These are phyloP conservation scores for Albizia julibrissin DNA, from an alignment of 306 rosid species.

Conservation along the genomic window DNA sequence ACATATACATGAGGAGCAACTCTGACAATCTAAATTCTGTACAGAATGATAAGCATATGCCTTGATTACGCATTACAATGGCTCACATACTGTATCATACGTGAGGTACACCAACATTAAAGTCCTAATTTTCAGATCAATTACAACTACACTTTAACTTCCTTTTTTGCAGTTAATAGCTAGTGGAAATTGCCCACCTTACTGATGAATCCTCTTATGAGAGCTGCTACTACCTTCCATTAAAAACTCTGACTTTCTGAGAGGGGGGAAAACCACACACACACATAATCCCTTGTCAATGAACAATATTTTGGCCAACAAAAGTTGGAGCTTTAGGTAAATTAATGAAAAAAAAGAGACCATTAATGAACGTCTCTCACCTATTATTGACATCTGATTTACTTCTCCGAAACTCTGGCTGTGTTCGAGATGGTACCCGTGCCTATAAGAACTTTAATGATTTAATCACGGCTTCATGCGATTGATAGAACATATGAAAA, in stretches of 20 bases:
- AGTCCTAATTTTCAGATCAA: constrained; percentile 23
- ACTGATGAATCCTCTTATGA: constrained; percentile 25
- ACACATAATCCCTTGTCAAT: not conserved
- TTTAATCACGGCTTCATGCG: constrained; percentile 23
- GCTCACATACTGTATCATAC: constrained; percentile 10
- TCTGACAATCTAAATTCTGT: constrained; percentile 29
- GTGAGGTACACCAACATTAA: constrained; percentile 23
- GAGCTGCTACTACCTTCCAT: constrained; percentile 10
- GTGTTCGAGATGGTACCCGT: constrained; percentile 22
- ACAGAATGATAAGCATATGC: constrained; percentile 23
- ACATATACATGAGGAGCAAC: constrained; percentile 23
- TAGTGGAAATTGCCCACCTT: constrained; percentile 25
- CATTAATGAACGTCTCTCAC: constrained; percentile 11
- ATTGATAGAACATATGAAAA: not conserved
- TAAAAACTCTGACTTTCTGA: constrained; percentile 28
- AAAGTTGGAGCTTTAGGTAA: not conserved
- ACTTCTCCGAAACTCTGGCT: constrained; percentile 34
- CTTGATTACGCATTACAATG: not conserved
- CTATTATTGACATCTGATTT: constrained; percentile 37
- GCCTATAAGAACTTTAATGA: constrained; percentile 38
- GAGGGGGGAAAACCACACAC: no score
- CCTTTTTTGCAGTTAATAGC: constrained; percentile 2
- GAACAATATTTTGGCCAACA: constrained; percentile 3
- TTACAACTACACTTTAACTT: constrained; percentile 16
- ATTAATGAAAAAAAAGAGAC: not conserved